A percentile compares a stretch with the other conserved stretches of the same genome.
Conservation (phyloP, 352 stramenopile species). For the Globisporangium iwayamae region DNA sequence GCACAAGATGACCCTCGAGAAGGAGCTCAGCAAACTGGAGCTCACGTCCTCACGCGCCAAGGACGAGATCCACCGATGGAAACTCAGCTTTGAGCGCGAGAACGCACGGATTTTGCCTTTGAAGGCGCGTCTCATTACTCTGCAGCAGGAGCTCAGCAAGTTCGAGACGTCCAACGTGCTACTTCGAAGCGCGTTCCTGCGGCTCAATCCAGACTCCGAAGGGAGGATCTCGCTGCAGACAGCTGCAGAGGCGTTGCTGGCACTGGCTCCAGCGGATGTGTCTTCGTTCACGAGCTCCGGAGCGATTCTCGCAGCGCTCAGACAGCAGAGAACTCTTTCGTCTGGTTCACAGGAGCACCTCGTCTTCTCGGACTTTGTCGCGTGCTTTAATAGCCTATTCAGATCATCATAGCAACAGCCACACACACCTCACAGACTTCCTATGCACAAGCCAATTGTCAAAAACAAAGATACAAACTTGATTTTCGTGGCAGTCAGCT, state of each 20-base stretch:
- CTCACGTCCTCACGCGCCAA: constrained; percentile 24
- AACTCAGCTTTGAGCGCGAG: constrained; percentile 43
- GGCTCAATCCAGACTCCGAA: constrained; percentile 16
- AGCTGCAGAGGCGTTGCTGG: constrained; percentile 15
- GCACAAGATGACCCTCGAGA: constrained; percentile 34
- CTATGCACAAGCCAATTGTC: not conserved
- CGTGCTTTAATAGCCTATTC: constrained; percentile 28
- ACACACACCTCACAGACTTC: not conserved
- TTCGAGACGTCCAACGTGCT: constrained; percentile 29
- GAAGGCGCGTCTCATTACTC: constrained; percentile 22
- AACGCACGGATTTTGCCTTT: constrained; percentile 39
- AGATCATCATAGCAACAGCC: constrained; percentile 11
- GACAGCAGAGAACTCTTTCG: constrained; percentile 8
- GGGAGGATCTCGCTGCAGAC: constrained; percentile 14
- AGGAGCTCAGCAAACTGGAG: constrained; percentile 40
- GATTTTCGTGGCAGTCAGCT: constrained; percentile 1
- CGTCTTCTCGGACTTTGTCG: constrained; percentile 31
- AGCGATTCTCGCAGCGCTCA: constrained; percentile 15
- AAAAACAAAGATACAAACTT: constrained; percentile 16
- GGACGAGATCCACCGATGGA: constrained; percentile 41
- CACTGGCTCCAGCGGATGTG: constrained; percentile 21
- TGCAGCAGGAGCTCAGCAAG: constrained; percentile 23
- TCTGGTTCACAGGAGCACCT: constrained; percentile 8
- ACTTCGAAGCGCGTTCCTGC: constrained; percentile 31
- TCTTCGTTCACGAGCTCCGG: constrained; percentile 5